Evolutionary conservation across 2,329 filamentous ascomycete species (phyloP), one percentile per base, ranked within the genome.

Genomic region (Clarireedia hainanense): DNA sequence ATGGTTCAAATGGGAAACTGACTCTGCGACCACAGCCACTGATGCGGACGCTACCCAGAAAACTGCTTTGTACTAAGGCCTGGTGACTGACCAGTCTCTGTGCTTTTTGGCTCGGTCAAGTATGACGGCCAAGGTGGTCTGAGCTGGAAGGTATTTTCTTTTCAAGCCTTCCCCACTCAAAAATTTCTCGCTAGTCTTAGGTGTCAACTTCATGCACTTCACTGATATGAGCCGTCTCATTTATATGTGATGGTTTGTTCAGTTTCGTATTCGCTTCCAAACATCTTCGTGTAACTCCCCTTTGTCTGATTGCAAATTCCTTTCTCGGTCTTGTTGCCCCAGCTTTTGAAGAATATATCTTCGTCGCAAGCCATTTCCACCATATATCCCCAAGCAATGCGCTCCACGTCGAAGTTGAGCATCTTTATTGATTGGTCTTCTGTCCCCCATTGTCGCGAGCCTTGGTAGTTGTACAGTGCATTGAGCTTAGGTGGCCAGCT

Each of bases 401-500:
- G 30, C 47, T 64, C 61, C 3, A 62, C 23, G 57, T 64, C 62
- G 14, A 50, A 26, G 6, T 60, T 60, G 26, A 63, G 58, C 23
- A 54, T 23, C 4, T 47, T 24, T 6, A 23, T 14, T 6, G 47
- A 43, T 34, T 59, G 34, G 9, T 56, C 36, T 26, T 54, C 40
- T 4, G 15, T 50, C 1, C 59, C 61, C 62, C 61, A 64, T n/a
- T 60, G 56, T 15, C 62, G 51, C 7, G 30, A 14, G 5, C 23
- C 14, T 37, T 50, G 47, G 15, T 52, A 15, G n/a, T 60, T 61
- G 5, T 50, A 34, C 30, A 60, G 27, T 1, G 62, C 50, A 40
- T 64, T 64, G 15, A 63, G 51, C 17, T 61, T 63, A 2, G 58
- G 57, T 15, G 55, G 54, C 61, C 61, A 64, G 40, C 49, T 56